Conservation (phyloP, 1,139 yeast genomes). For the Debaryomyces subglobosus region DNA sequence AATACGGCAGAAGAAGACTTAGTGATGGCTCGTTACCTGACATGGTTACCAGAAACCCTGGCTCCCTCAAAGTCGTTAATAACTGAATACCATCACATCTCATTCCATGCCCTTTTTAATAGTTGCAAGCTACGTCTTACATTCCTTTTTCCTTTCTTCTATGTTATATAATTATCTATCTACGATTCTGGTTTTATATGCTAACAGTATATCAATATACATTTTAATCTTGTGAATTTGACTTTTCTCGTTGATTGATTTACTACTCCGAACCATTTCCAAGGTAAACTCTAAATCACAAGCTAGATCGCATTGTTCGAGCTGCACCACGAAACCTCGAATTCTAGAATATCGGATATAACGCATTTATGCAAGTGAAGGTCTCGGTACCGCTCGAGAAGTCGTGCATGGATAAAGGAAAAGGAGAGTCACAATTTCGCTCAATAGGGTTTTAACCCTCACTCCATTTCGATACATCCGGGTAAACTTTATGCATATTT, state of each 20-base stretch:
- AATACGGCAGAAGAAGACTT: slow-evolving; percentile 54
- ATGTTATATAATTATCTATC: slow-evolving; percentile 1
- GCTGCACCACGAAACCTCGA: background rate
- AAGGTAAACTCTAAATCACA: background rate
- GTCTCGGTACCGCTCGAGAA: background rate
- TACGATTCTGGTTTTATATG: background rate
- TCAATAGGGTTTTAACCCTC: background rate
- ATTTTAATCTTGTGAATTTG: background rate
- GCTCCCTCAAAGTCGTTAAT: slow-evolving; percentile 51
- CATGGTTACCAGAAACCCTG: slow-evolving; percentile 50
- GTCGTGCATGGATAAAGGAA: background rate
- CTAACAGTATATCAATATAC: background rate
- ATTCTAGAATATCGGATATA: background rate
- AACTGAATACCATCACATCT: slow-evolving; percentile 21
- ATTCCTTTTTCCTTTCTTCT: background rate
- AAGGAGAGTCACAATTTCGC: background rate
- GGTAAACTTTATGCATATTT: background rate
- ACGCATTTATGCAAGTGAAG: slow-evolving; percentile 4
- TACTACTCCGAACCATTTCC: background rate
- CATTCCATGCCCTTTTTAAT: background rate
- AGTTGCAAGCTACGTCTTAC: background rate
- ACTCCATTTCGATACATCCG: background rate
- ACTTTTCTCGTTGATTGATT: background rate
- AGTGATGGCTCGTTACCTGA: slow-evolving; percentile 77
- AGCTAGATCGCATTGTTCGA: background rate